Evolutionary conservation across 371 early-diverging fungal genomes (phyloP), one percentile per base, ranked within the genome.

Genomic region (Mucor mucedo): DNA sequence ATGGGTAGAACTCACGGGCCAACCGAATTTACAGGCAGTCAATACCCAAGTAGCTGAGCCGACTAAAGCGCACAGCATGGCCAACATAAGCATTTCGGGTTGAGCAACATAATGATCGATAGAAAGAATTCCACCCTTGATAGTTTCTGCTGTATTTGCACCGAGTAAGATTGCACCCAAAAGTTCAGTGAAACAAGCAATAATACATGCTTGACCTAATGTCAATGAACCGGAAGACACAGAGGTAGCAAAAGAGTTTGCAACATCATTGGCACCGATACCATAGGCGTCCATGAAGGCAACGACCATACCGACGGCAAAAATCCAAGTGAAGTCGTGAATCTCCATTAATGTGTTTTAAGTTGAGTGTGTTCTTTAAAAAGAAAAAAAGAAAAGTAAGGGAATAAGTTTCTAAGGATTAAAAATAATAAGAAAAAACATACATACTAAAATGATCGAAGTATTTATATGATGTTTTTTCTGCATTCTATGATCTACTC

Each of bases 241-340:
- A 14, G 94, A 91, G n/a, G 93, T 91, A 39, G 94, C 91, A 68
- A 93, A 95, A 4, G 92, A 84, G 69, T 95, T 94, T 69, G 95
- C 89, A 10, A 95, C 95, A 76, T 95, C 95, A 75, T 95, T 95
- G 41, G 95, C 94, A 66, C 95, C 94, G 57, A 91, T 89, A 62
- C 89, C 69, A 48, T 45, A 64, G 35, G 89, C 90, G 65, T 91
- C 91, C 29, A 77, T 53, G 62, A 88, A 86, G 39, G 91, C 84
- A 28, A 88, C 79, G 40, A 89, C 72, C 67, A 92, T 77, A 58
- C 85, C 87, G 21, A 93, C 66, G 35, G 77, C 91, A 71, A 94
- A 92, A 38, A 95, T 84, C 80, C 87, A 92, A 10, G 91, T 91
- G 69, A 74, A 93, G 30, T 85, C 84, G 67, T 87, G 76, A 16